Evolutionary conservation across 2,329 filamentous ascomycete genomes (phyloP).

Genomic region (Paecilomyces niveus): DNA sequence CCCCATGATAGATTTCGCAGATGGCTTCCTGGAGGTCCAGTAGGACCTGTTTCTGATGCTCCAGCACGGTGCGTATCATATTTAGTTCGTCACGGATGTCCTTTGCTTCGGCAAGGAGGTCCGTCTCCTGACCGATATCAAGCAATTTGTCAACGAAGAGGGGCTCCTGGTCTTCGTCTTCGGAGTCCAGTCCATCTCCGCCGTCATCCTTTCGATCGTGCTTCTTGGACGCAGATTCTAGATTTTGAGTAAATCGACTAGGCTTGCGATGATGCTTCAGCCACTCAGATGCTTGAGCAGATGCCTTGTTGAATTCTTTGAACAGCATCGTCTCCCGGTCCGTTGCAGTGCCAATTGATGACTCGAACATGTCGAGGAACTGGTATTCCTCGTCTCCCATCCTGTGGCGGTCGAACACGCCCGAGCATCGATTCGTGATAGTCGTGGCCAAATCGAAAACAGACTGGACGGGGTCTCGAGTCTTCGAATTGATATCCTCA

Average conservation of each 20-base stretch:
- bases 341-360: constrained; percentile 50
- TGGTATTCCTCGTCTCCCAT: constrained; percentile 54
- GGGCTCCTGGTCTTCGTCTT: constrained; percentile 30
- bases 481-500: constrained; percentile 60
- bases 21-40: constrained; percentile 28
- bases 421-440: constrained; percentile 54
- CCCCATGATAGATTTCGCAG: constrained; percentile 26
- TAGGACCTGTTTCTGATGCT: constrained; percentile 31
- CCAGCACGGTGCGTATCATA: constrained; percentile 45
- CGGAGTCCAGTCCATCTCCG: constrained; percentile 5
- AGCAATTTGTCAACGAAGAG: constrained; percentile 39
- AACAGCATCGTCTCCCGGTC: constrained; percentile 54
- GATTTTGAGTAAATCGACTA: constrained; percentile 23
- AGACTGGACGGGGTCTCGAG: constrained; percentile 50
- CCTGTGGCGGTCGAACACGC: constrained; percentile 54
- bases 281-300: constrained; percentile 50
- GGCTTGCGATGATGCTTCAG: constrained; percentile 43
- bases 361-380: constrained; percentile 62
- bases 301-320: constrained; percentile 52
- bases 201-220: constrained; percentile 12
- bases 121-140: constrained; percentile 55
- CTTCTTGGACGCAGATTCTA: constrained; percentile 3
- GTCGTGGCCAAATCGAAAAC: constrained; percentile 58
- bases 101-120: constrained; percentile 57
- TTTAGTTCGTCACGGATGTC: constrained; percentile 62